These are phyloP conservation scores for Malus asiatica DNA, from an alignment of 306 rosid species.

Conservation along the genomic window DNA sequence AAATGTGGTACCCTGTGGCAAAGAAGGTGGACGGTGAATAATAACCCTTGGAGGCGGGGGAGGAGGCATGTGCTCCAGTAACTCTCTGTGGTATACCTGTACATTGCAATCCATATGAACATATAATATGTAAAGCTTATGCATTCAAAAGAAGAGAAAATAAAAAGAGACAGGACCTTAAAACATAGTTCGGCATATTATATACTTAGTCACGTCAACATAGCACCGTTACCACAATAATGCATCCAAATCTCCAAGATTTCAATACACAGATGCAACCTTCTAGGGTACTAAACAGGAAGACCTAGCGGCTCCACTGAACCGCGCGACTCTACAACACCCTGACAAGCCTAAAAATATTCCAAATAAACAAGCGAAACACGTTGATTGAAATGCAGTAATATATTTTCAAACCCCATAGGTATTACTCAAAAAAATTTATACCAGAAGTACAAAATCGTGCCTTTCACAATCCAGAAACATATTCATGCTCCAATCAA, in stretches of 20 bases:
- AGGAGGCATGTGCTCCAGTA: conserved; percentile 78
- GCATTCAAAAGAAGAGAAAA: not conserved
- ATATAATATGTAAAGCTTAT: not conserved
- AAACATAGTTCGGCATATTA: not conserved
- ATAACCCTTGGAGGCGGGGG: conserved; percentile 25
- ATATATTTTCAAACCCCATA: not conserved
- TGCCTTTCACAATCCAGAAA: conserved; percentile 95
- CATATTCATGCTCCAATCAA: conserved; percentile 73
- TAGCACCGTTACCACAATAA: not conserved
- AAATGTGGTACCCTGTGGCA: conserved; percentile 1
- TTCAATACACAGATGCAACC: not conserved
- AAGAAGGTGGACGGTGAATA: conserved; percentile 24
- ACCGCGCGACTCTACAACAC: not conserved
- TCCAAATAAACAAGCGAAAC: not conserved
- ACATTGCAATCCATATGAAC: conserved; percentile 12
- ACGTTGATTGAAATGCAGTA: not conserved
- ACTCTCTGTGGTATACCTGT: conserved; percentile 76
- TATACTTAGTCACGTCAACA: no score
- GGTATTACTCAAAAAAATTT: not conserved
- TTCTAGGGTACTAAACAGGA: not conserved
- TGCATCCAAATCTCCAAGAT: not conserved
- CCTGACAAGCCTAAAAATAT: not conserved
- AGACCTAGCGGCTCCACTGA: not conserved
- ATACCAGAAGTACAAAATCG: conserved; percentile 88
- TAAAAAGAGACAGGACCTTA: not conserved